Evolutionary conservation across 768 basidiomycete genomes (phyloP).

Genomic region (Phylloporus sp.): DNA sequence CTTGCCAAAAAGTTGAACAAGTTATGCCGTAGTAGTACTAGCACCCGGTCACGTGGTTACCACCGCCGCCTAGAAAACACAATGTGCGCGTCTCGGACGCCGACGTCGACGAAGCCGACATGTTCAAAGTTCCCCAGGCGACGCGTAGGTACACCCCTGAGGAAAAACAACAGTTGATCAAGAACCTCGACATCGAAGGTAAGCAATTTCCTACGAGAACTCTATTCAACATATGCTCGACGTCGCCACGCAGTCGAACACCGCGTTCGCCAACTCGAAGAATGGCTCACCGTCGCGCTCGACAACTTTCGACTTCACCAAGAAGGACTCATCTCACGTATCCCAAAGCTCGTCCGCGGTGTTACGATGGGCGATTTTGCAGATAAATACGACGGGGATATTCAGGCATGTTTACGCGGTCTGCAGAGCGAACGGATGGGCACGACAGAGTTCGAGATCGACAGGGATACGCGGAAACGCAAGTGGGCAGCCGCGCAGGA

Average conservation of each 20-base stretch:
- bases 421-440: slow-evolving; percentile 60
- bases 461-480: slow-evolving; percentile 64
- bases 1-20: no score
- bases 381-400: slow-evolving; percentile 70
- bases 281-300: slow-evolving; percentile 68
- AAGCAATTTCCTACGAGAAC: slow-evolving; percentile 10
- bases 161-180: slow-evolving; percentile 70
- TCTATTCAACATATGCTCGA: no score
- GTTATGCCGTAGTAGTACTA: no score
- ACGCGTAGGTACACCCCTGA: slow-evolving; percentile 48
- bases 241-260: slow-evolving; percentile 52
- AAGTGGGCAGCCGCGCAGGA: slow-evolving; percentile 69
- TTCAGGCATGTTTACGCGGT: slow-evolving; percentile 65
- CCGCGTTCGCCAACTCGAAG: slow-evolving; percentile 66
- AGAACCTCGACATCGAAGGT: slow-evolving; percentile 82
- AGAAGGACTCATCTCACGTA: slow-evolving; percentile 66
- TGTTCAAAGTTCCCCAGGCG: slow-evolving; percentile 19
- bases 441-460: slow-evolving; percentile 52
- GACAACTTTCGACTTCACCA: slow-evolving; percentile 72
- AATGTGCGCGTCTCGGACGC: not conserved
- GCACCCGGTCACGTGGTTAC: slow-evolving; percentile 13
- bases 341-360: slow-evolving; percentile 67
- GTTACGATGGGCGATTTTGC: slow-evolving; percentile 77
- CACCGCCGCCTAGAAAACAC: no score
- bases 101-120: no score